Base-by-base conservation (phyloP, 2,329 filamentous ascomycete species). In the Fusarium domesticum region DNA sequence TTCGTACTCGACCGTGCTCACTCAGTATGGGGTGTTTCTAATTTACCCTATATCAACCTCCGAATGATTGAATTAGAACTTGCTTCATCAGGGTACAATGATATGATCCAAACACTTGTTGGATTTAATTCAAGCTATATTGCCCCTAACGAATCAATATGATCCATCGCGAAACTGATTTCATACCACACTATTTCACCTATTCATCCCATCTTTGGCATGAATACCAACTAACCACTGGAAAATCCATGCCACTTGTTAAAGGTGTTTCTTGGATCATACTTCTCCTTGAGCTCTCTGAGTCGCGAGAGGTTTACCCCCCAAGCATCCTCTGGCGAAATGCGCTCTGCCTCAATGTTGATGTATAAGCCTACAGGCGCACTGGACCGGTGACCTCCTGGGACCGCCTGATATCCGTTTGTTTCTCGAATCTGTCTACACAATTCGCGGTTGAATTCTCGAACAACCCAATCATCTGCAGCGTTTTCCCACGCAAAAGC, bases 401-500 rank as follows among this genome's bases (percentile, higher is more conserved):
- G 35, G 1, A 34, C 46, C 3, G 49, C 53, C 30, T 57, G 51
- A 31, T 60, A 59, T 14, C 57, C 62, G 18, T 53, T 53, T 7
- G 50, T 48, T 33, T 50, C 47, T 2, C 58, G 54, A 23, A 66
- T 56, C 25, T 51, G 43, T 4, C 33, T 45, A 32, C 54, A 60
- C 6, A 72, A 36, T 10, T 59, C 55, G 3, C 70, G 57, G 15
- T 71, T 72, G 56, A 70, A 71, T 3, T 57, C 52, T 0, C 69
- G 62, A 16, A 70, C 61, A 8, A 64, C 57, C 1, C 25, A 23
- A 45, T 76, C 73, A 17, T 67, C 62, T 6, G 48, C 55, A 4
- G 57, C 30, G 30, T 70, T 64, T 2, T 64, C 62, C 73, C 73
- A 76, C 10, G 65, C 62, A 20, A 71, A 62, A 6, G 57, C 54